phyloP scores from a whole-genome alignment of 2,329 filamentous ascomycete genomes.

The Xylariaceae sp. region DNA sequence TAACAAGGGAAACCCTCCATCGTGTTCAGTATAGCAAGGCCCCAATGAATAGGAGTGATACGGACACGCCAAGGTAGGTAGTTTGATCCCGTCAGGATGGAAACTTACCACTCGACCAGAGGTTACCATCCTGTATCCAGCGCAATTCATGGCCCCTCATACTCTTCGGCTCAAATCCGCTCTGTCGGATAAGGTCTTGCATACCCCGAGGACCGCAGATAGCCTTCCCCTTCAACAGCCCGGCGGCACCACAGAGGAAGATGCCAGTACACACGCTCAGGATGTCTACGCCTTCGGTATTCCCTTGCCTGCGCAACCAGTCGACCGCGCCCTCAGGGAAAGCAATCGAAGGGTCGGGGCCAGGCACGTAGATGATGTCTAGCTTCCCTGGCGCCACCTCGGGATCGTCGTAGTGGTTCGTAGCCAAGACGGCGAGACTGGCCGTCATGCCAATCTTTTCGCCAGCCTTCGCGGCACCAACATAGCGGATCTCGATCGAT shows the following conservation, averaged over 20 bases:
- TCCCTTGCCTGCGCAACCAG: conserved; percentile 41
- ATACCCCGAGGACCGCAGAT: conserved; percentile 44
- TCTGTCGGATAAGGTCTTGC: conserved; percentile 36
- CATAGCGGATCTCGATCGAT: conserved; percentile 41
- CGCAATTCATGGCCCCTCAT: conserved; percentile 43
- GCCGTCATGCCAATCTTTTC: conserved; percentile 40
- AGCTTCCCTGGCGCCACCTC: conserved; percentile 46
- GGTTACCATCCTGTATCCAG: conserved; percentile 48
- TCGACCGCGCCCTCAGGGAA: conserved; percentile 30
- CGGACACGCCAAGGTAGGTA: too few relatives aligned
- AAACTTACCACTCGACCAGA: conserved; percentile 49
- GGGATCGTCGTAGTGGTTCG: conserved; percentile 40
- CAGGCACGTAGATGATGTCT: conserved; percentile 47
- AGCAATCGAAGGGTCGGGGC: conserved; percentile 37
- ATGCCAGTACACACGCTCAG: conserved; percentile 48
- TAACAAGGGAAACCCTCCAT: not conserved
- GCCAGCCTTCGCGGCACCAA: conserved; percentile 36
- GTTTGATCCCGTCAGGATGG: not conserved
- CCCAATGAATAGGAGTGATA: not conserved
- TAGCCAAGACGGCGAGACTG: conserved; percentile 34
- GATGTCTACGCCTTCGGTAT: conserved; percentile 39
- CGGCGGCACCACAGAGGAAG: conserved; percentile 43
- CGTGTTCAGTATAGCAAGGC: not conserved
- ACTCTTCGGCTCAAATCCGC: conserved; percentile 35
- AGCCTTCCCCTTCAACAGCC: conserved; percentile 40